These are phyloP conservation scores for Melanopsichium pennsylvanicum DNA, from an alignment of 1,284 basidiomycete species.

Conservation along the genomic window DNA sequence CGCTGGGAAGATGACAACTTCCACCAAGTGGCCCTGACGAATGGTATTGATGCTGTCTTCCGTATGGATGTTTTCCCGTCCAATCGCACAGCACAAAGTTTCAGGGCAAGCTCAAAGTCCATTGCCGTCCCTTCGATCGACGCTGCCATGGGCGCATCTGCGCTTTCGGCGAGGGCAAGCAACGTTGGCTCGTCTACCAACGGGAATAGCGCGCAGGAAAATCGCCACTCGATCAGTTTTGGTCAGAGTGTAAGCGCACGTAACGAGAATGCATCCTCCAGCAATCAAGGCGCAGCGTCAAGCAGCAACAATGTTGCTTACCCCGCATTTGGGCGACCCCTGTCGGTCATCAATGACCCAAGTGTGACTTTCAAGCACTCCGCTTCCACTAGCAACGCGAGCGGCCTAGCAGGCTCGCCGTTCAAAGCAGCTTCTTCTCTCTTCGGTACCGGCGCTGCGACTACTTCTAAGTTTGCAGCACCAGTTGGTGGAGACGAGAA, in stretches of 20 bases:
- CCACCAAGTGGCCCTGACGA: conserved; percentile 46
- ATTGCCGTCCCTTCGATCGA: conserved; percentile 27
- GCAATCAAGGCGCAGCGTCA: not conserved
- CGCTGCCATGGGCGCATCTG: conserved; percentile 11
- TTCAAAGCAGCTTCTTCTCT: conserved; percentile 47
- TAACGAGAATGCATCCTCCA: not conserved
- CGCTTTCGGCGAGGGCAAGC: conserved; percentile 6
- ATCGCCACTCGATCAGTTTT: conserved; percentile 26
- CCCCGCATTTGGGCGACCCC: conserved; percentile 36
- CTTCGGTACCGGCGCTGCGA: conserved; percentile 26
- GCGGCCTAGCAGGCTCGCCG: conserved; percentile 25
- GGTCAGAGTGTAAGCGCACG: conserved; percentile 13
- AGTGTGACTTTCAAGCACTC: conserved; percentile 33
- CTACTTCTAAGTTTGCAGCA: conserved; percentile 11
- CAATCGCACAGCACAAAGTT: conserved; percentile 26
- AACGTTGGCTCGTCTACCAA: not conserved
- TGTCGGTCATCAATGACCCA: conserved; percentile 44
- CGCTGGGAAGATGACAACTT: conserved; percentile 58
- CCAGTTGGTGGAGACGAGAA: conserved; percentile 9
- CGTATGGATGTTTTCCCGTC: conserved; percentile 45
- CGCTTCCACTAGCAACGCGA: conserved; percentile 23
- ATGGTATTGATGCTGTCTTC: conserved; percentile 53
- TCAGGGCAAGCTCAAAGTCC: conserved; percentile 28
- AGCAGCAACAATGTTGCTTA: conserved; percentile 7
- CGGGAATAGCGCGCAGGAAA: conserved; percentile 1